Evolutionary conservation across 2,329 filamentous ascomycete genomes (phyloP).

Genomic region (Didymella pinodella): DNA sequence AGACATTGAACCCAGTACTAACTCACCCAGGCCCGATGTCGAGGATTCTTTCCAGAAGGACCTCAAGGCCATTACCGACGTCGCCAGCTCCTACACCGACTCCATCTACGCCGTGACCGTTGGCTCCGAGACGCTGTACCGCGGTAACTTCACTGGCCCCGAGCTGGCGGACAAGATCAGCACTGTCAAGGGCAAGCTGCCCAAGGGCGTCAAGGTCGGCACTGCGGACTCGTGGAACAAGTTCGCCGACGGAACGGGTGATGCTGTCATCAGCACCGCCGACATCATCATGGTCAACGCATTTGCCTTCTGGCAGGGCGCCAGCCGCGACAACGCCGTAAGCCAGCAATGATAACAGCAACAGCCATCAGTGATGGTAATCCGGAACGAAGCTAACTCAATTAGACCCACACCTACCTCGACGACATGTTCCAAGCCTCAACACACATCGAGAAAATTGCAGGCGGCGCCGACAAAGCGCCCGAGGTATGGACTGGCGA

Average conservation of each 20-base stretch:
- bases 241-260: conserved; percentile 71
- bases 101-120: conserved; percentile 74
- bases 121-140: conserved; percentile 75
- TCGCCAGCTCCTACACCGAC: conserved; percentile 60
- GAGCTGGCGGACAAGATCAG: conserved; percentile 69
- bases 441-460: conserved; percentile 66
- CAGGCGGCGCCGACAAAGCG: conserved; percentile 60
- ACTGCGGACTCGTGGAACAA: conserved; percentile 79
- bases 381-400: background rate
- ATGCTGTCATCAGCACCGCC: conserved; percentile 69
- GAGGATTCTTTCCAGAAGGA: conserved; percentile 69
- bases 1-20: background rate
- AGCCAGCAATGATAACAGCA: background rate
- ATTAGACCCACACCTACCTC: conserved; percentile 66
- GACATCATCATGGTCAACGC: conserved; percentile 72
- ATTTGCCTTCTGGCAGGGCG: conserved; percentile 77
- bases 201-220: conserved; percentile 64
- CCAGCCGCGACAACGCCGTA: conserved; percentile 62
- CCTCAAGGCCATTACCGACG: conserved; percentile 63
- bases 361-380: background rate
- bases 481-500: conserved; percentile 64
- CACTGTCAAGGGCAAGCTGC: conserved; percentile 65
- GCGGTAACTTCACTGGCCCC: conserved; percentile 69
- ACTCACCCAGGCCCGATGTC: conserved; percentile 64
- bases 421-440: conserved; percentile 72